Conservation (phyloP, 1,284 basidiomycete species). For the Malassezia pachydermatis region DNA sequence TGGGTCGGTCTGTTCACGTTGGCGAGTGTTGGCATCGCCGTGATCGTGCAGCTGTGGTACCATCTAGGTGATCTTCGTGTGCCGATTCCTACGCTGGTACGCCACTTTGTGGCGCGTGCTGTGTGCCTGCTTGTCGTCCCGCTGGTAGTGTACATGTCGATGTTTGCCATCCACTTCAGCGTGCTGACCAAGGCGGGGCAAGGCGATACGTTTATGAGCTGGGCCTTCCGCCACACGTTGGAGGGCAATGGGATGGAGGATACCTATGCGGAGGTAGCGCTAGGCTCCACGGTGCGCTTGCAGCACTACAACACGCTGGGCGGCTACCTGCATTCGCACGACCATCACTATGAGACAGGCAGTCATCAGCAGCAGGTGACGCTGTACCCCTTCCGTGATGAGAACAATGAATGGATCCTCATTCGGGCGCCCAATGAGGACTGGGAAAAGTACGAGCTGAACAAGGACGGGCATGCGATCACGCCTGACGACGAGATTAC, state of each 20-base stretch:
- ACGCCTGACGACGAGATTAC: constrained; percentile 28
- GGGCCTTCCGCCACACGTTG: constrained; percentile 92
- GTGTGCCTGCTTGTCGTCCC: constrained; percentile 80
- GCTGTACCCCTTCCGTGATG: constrained; percentile 86
- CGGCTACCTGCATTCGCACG: constrained; percentile 91
- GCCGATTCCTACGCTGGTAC: constrained; percentile 62
- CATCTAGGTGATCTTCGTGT: constrained; percentile 78
- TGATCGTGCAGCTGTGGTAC: constrained; percentile 76
- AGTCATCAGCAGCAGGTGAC: constrained; percentile 86
- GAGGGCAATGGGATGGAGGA: constrained; percentile 82
- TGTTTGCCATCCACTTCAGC: constrained; percentile 89
- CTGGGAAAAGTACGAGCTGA: constrained; percentile 53
- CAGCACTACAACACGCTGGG: constrained; percentile 93
- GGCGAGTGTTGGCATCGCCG: constrained; percentile 77
- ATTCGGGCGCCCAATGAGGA: constrained; percentile 51
- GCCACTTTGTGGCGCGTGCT: constrained; percentile 78
- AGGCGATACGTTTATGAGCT: constrained; percentile 97
- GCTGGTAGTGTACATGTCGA: constrained; percentile 77
- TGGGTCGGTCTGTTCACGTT: constrained; percentile 99
- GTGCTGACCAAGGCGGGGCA: constrained; percentile 81
- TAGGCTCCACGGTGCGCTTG: constrained; percentile 73
- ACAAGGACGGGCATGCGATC: constrained; percentile 35
- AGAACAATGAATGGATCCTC: constrained; percentile 82
- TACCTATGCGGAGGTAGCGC: constrained; percentile 73
- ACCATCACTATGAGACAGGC: constrained; percentile 68